Evolutionary conservation across 192 early-diverging fungal genomes (phyloP), one percentile per base, ranked within the genome.

Genomic region (Powellomyces hirtus): DNA sequence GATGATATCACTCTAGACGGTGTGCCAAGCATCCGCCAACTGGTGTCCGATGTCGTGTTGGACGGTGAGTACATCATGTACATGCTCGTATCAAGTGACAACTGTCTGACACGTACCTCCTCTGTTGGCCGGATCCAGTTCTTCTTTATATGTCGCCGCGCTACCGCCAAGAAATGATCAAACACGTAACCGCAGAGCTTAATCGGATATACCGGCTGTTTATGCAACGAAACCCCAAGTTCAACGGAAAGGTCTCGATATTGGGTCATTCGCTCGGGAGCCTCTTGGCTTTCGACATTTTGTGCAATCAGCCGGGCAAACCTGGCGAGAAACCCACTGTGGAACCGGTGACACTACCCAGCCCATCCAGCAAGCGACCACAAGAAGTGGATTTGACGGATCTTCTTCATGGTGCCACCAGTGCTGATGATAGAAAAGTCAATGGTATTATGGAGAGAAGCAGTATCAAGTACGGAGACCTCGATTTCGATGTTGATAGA

Each of bases 61-160:
- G 93, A 94, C 73, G 86, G 90, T 92, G 77, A 59, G 77, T 49
- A 24, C 2, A 44, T 51, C 58, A 31, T 61, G n/a, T 22, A 59
- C 57, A 56, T 46, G 10, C 11, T 22, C 40, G 31, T 30, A 76
- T 11, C 11, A n/a, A n/a, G n/a, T n/a, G n/a, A n/a, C 33, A 27
- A 62, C 26, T n/a, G 35, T 18, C 16, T n/a, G 14, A n/a, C n/a
- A n/a, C n/a, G n/a, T n/a, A n/a, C n/a, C n/a, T n/a, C n/a, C n/a
- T n/a, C 13, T 40, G 74, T 8, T 42, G 40, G 40, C 18, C 13
- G 16, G 51, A 10, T 10, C 4, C 31, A 56, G 89, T 94, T 2
- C 76, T 91, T 7, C 73, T 93, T 24, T 94, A 94, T 42, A 93
- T 93, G 91, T 91, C 90, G 1, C 92, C 91, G 2, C 83, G 74